Conservation (phyloP, 2,329 filamentous ascomycete species). For the Colletotrichum agaves region DNA sequence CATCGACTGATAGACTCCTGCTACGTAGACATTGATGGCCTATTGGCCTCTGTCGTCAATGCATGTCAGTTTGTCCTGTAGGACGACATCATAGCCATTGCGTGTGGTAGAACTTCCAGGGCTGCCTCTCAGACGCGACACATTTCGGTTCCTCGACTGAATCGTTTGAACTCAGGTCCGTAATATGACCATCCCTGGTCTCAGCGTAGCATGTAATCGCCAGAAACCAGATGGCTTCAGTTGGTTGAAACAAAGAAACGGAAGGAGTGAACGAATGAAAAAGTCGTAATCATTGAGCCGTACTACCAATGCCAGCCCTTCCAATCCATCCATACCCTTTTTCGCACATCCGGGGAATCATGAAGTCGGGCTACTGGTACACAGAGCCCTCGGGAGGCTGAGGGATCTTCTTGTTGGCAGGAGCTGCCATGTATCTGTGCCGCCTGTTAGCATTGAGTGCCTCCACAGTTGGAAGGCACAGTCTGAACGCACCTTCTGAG, state of each 20-base stretch:
- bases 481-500: constrained; percentile 72
- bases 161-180: too few species aligned
- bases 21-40: too few species aligned
- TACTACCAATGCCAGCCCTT: constrained; percentile 26
- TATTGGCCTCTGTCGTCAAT: too few species aligned
- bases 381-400: constrained; percentile 88
- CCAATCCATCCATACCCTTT: constrained; percentile 14
- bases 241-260: background rate
- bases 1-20: too few species aligned
- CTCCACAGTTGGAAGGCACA: background rate
- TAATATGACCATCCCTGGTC: background rate
- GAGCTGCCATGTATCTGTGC: constrained; percentile 88
- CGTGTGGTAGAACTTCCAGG: too few species aligned
- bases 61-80: too few species aligned
- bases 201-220: background rate
- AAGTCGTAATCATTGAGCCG: constrained; percentile 36
- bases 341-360: constrained; percentile 26
- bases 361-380: constrained; percentile 42
- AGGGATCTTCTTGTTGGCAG: constrained; percentile 91
- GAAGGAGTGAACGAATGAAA: background rate
- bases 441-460: constrained; percentile 28
- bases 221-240: background rate
- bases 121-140: too few species aligned
- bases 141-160: too few species aligned
- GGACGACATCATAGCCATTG: too few species aligned